Evolutionary conservation across 78 protist species (phyloP).

Genomic region (Tieghemostelium lacteum): DNA sequence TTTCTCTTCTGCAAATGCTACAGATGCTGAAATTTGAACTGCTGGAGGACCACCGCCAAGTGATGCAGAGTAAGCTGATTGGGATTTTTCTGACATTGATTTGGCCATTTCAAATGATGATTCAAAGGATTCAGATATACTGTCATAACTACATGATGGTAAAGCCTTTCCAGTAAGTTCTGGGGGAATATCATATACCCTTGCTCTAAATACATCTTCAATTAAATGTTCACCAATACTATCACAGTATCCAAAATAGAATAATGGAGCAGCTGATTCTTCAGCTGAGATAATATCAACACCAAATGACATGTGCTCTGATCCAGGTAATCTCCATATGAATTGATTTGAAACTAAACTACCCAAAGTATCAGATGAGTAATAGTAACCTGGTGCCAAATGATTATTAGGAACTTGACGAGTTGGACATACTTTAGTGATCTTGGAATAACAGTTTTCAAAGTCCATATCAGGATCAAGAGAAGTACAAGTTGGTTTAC

Average conservation of each 20-base stretch:
- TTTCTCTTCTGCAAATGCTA: not conserved
- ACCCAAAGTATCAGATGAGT: conserved; percentile 1
- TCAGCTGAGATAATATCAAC: not conserved
- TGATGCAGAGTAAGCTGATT: not conserved
- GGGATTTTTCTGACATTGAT: not conserved
- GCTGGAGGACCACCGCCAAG: not conserved
- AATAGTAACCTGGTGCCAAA: not conserved
- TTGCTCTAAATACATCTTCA: not conserved
- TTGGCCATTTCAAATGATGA: not conserved
- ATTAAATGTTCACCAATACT: not conserved
- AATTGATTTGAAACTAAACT: conserved; percentile 2
- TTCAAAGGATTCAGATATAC: not conserved
- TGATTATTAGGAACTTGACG: not conserved
- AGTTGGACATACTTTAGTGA: not conserved
- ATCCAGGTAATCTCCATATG: not conserved
- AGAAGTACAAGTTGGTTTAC: not conserved
- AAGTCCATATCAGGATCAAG: not conserved
- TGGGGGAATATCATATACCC: not conserved
- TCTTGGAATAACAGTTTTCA: not conserved
- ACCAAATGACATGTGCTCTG: not conserved
- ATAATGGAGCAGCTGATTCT: not conserved
- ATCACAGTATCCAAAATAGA: not conserved
- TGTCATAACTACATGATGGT: not conserved
- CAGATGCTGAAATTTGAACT: not conserved
- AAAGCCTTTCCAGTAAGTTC: not conserved